Evolutionary conservation across 805 yeast species (phyloP), one percentile per base, ranked within the genome.

Genomic region (Saccharomycopsis amapae): DNA sequence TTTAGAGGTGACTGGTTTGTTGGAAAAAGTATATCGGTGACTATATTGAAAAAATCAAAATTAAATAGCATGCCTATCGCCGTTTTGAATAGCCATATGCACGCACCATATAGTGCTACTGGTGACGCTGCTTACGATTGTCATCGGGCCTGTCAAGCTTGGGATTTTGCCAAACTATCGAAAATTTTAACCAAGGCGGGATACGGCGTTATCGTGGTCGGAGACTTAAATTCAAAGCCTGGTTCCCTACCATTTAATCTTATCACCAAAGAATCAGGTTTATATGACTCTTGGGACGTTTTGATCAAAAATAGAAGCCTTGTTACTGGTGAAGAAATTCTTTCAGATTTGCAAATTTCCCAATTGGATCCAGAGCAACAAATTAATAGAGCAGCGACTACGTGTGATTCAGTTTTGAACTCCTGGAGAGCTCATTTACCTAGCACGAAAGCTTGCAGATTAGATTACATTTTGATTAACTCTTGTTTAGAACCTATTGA

Each of bases 1-100:
- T 82, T 77, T 67, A 68, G 97, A 48, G 98, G 98, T 31, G 98
- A 93, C 61, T 93, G 97, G 96, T 86, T 76, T 54, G 98, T 93
- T 19, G 98, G 98, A 6, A 93, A 93, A 60, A 75, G 90, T 6
- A 76, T 87, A 17, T 83, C 95, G 1, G 78, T 87, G 2, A 83
- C 95, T 0, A 62, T 78, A 3, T 65, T 93, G 35, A 67, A 67
- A 46, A 81, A 85, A 4, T 64, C 75, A 2, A 56, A 58, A 15
- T 63, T 69, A 0, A 67, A 65, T 15, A 66, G 72, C 1, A 59
- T 69, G 4, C 82, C 81, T 4, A 65, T 93, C 34, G 97, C 94
- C 2, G 64, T 93, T 4, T 65, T 93, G 58, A 90, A 89, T 58
- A 81, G 95, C 15, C 98, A 93, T 61, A 82, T 93, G 93, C 98